These are phyloP conservation scores for Corynespora cassiicola DNA, from an alignment of 2,329 filamentous ascomycete species.

Conservation along the genomic window DNA sequence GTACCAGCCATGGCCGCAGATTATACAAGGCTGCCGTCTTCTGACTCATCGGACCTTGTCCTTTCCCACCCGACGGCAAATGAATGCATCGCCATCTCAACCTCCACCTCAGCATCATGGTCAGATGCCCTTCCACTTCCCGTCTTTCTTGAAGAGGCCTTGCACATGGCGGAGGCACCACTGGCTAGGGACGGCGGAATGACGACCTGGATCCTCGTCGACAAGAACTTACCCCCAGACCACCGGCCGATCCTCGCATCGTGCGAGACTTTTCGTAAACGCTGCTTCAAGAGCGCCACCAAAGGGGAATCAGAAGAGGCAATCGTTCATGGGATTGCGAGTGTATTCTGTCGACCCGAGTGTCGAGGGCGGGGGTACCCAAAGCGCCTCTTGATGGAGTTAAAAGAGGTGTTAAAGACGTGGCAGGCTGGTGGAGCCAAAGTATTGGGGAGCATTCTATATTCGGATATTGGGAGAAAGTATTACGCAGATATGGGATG, in stretches of 20 bases:
- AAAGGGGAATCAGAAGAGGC: conserved; percentile 58
- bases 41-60: conserved; percentile 42
- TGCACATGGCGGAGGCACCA: conserved; percentile 63
- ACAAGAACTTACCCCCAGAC: conserved; percentile 43
- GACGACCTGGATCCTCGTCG: conserved; percentile 63
- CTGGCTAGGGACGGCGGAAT: conserved; percentile 61
- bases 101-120: conserved; percentile 64
- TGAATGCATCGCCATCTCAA: conserved; percentile 64
- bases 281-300: conserved; percentile 45
- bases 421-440: conserved; percentile 53
- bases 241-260: conserved; percentile 56
- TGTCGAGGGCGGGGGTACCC: conserved; percentile 76
- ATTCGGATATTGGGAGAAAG: conserved; percentile 80
- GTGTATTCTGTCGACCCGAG: conserved; percentile 72
- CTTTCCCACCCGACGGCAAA: conserved; percentile 64
- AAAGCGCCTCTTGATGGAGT: conserved; percentile 73
- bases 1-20: neutral
- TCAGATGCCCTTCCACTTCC: conserved; percentile 61
- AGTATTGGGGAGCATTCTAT: conserved; percentile 75
- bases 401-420: conserved; percentile 59
- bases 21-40: too few species aligned
- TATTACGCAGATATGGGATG: conserved; percentile 81
- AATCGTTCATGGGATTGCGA: conserved; percentile 74
- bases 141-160: conserved; percentile 67
- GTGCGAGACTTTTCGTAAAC: conserved; percentile 60